Evolutionary conservation across 345 rosid genomes (phyloP).

Genomic region (Physaria fendleri): DNA sequence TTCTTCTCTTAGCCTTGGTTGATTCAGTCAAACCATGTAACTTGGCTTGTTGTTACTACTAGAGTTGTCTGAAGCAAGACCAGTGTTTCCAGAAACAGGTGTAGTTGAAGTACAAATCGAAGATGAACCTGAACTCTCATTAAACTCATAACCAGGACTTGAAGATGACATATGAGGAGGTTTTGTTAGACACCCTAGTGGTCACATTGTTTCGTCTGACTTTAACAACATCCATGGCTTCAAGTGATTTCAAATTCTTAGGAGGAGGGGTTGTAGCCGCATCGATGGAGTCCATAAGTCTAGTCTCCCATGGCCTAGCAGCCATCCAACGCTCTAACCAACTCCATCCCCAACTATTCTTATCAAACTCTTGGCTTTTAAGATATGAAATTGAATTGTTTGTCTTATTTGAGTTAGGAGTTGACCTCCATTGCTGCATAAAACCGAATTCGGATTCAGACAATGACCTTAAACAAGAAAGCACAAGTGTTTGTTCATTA

Average conservation of each 20-base stretch:
- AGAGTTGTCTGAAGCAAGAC: constrained; percentile 47
- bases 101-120: constrained; percentile 72
- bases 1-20: constrained; percentile 71
- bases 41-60: constrained; percentile 46
- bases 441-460: background rate
- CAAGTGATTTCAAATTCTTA: constrained; percentile 43
- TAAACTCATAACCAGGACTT: constrained; percentile 68
- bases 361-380: constrained; percentile 60
- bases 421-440: constrained; percentile 67
- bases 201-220: constrained; percentile 68
- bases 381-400: constrained; percentile 32
- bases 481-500: no score
- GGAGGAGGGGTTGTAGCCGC: constrained; percentile 39
- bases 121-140: constrained; percentile 76
- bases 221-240: constrained; percentile 35
- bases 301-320: constrained; percentile 90
- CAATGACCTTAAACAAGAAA: background rate
- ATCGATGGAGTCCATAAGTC: constrained; percentile 55
- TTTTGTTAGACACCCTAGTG: constrained; percentile 70
- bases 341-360: constrained; percentile 89
- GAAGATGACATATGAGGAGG: constrained; percentile 57
- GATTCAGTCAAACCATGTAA: constrained; percentile 85
- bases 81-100: constrained; percentile 51
- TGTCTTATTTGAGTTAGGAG: constrained; percentile 31
- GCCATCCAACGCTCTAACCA: constrained; percentile 99